These are phyloP conservation scores for Brettanomyces bruxellensis DNA, from an alignment of 805 yeast species.

Conservation along the genomic window DNA sequence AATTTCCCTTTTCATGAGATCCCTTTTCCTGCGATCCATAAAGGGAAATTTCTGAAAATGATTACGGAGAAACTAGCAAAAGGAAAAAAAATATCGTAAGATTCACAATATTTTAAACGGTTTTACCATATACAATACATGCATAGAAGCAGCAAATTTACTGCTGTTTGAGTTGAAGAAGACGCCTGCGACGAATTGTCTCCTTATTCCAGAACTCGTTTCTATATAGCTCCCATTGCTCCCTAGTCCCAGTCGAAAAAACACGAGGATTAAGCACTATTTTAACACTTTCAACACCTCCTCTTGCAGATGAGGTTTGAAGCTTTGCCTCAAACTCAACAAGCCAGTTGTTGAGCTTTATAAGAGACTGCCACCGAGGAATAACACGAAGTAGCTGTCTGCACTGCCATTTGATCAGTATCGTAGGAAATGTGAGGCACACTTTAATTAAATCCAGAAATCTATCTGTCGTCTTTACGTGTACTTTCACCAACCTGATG, in stretches of 20 bases:
- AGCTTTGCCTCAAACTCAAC: constrained; percentile 16
- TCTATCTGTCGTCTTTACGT: constrained; percentile 28
- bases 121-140: no score
- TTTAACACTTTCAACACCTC: constrained; percentile 74
- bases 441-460: constrained; percentile 12
- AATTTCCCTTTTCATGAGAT: no score
- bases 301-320: constrained; percentile 35
- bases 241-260: constrained; percentile 75
- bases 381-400: constrained; percentile 4
- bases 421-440: constrained; percentile 10
- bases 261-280: constrained; percentile 72
- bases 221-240: constrained; percentile 91
- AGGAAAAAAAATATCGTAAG: no score
- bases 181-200: constrained; percentile 49
- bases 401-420: constrained; percentile 7
- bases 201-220: constrained; percentile 91
- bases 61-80: no score
- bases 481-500: constrained; percentile 61
- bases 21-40: no score
- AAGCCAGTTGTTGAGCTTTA: constrained; percentile 13
- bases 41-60: no score
- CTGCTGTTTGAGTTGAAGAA: constrained; percentile 9
- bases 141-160: no score
- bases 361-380: constrained; percentile 1
- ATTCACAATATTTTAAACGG: no score